phyloP scores from a whole-genome alignment of 2,329 filamentous ascomycete species.

The Fusarium foetens region DNA sequence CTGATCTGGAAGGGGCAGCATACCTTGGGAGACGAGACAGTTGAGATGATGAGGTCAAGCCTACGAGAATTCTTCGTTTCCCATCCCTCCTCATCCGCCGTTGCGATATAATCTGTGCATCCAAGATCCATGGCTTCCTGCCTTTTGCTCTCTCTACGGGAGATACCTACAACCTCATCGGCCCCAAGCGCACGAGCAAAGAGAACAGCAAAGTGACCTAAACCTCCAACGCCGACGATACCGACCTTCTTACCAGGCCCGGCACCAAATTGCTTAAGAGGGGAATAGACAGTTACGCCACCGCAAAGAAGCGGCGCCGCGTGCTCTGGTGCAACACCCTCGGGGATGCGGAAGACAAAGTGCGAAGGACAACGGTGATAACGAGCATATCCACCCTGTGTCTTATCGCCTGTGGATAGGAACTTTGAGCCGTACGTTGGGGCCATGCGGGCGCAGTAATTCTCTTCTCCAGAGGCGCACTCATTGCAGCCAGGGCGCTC shows the following conservation, averaged over 20 bases:
- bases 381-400: slow-evolving; percentile 63
- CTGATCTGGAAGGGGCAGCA: background rate
- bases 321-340: slow-evolving; percentile 66
- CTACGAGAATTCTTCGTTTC: slow-evolving; percentile 61
- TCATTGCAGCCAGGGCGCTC: slow-evolving; percentile 48
- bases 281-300: slow-evolving; percentile 80
- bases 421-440: slow-evolving; percentile 69
- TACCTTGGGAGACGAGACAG: slow-evolving; percentile 64
- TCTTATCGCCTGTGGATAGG: slow-evolving; percentile 67
- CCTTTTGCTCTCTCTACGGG: slow-evolving; percentile 64
- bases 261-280: slow-evolving; percentile 63
- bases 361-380: slow-evolving; percentile 40
- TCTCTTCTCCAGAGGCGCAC: slow-evolving; percentile 74
- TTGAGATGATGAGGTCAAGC: slow-evolving; percentile 79
- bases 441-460: slow-evolving; percentile 71
- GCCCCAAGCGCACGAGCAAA: slow-evolving; percentile 73
- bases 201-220: slow-evolving; percentile 74
- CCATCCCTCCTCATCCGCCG: slow-evolving; percentile 63
- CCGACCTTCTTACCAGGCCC: slow-evolving; percentile 70
- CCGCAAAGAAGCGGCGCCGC: slow-evolving; percentile 86
- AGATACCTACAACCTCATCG: slow-evolving; percentile 67
- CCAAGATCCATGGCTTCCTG: slow-evolving; percentile 65
- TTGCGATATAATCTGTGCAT: slow-evolving; percentile 66
- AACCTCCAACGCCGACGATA: slow-evolving; percentile 72
- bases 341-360: slow-evolving; percentile 75